Evolutionary conservation across 2,329 filamentous ascomycete species (phyloP).

Genomic region (Hypoxylon sp.): DNA sequence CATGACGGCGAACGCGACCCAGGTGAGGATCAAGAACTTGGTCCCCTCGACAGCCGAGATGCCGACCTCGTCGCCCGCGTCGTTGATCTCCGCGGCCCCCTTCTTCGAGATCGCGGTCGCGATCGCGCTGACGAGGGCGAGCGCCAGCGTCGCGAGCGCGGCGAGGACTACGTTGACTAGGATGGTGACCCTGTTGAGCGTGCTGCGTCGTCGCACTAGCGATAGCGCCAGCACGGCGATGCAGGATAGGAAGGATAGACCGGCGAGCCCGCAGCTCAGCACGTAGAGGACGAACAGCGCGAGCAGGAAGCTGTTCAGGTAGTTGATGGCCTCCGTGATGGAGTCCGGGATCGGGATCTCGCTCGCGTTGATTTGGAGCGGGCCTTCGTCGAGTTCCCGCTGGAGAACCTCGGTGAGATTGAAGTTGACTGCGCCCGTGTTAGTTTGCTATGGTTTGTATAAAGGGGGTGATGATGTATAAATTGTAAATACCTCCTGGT

Average conservation of each 20-base stretch:
- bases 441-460: neutral
- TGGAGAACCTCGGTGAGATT: slow-evolving; percentile 59
- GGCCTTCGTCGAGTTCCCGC: slow-evolving; percentile 55
- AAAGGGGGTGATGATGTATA: neutral
- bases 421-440: slow-evolving; percentile 45
- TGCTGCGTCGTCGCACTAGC: slow-evolving; percentile 37
- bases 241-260: slow-evolving; percentile 54
- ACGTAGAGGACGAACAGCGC: slow-evolving; percentile 60
- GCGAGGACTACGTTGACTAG: slow-evolving; percentile 52
- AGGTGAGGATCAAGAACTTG: slow-evolving; percentile 57
- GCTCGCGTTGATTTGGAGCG: slow-evolving; percentile 54
- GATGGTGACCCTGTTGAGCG: slow-evolving; percentile 33
- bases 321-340: slow-evolving; percentile 57
- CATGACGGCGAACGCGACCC: slow-evolving; percentile 59
- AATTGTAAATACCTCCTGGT: slow-evolving; percentile 51
- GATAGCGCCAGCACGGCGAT: slow-evolving; percentile 48
- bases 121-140: slow-evolving; percentile 55
- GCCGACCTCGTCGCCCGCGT: slow-evolving; percentile 54
- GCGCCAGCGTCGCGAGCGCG: slow-evolving; percentile 48
- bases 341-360: slow-evolving; percentile 56
- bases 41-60: slow-evolving; percentile 54
- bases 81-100: slow-evolving; percentile 54
- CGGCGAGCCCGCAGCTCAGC: slow-evolving; percentile 53
- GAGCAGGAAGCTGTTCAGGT: slow-evolving; percentile 59
- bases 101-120: slow-evolving; percentile 53